Base-by-base conservation (phyloP, 345 rosid species). In the Linum trigynum region DNA sequence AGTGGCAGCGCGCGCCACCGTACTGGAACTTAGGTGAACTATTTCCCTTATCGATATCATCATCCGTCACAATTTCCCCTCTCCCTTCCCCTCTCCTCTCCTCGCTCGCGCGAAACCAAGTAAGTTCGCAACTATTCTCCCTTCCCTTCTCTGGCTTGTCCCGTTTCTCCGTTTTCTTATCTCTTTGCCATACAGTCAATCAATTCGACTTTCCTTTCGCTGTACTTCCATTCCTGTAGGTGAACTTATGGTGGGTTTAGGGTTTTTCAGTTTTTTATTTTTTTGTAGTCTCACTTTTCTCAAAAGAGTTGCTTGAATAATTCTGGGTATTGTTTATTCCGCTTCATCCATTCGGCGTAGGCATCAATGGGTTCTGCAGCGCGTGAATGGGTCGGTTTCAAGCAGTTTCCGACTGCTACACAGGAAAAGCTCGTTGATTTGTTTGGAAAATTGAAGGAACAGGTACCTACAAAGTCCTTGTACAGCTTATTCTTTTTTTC, bases 331-430 rank as follows among this genome's bases (percentile, higher is more conserved):
- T 14, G 5, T 32, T 56, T 35, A 40, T 9, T 38, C 5, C 0
- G 1, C 4, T 23, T 57, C 6, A 9, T 2, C 2, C 59, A 9
- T 55, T 32, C 56, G 50, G 41, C 39, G n/a, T 41, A 70, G 74
- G 66, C 39, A 42, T 23, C 42, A 59, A 75, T 75, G 79, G 79
- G 67, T 7, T 67, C 79, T 15, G 9, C 63, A 45, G 50, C 40
- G 55, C 92, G 92, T 62, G 97, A 90, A 69, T 90, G 97, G 97
- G 58, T 62, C 2, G 90, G 92, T 69, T 84, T 90, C 71, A 88
- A 87, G 61, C 89, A 84, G 76, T 90, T 90, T 74, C 97, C 97
- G 37, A 45, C 86, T 43, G 86, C 91, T 66, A 87, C 92, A 14
- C 91, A 87, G 73, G 76, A 77, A 69, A 87, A 82, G 72, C 77